Conservation (phyloP, 1,284 basidiomycete species). For the Boletus mariae region DNA sequence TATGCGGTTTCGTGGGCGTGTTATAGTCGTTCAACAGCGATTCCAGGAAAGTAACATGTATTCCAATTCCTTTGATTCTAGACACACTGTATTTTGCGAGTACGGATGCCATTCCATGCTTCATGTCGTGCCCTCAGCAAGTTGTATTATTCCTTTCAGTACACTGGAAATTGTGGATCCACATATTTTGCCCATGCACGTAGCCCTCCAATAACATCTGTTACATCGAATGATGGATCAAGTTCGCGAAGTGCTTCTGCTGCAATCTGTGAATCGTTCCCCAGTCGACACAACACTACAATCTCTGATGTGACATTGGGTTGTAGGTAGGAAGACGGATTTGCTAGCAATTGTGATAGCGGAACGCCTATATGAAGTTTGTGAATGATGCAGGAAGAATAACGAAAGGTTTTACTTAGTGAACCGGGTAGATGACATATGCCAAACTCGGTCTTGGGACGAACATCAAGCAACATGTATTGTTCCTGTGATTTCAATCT, state of each 20-base stretch:
- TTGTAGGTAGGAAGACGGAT: conserved; percentile 46
- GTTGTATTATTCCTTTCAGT: conserved; percentile 43
- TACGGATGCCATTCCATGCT: conserved; percentile 2
- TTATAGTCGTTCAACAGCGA: conserved; percentile 6
- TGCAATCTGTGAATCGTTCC: conserved; percentile 92
- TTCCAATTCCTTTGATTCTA: not conserved
- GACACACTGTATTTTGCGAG: conserved; percentile 1
- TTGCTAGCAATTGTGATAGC: conserved; percentile 54
- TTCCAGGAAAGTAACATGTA: conserved; percentile 23
- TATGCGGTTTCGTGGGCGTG: not conserved
- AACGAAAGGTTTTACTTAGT: conserved; percentile 51
- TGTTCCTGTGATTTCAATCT: conserved; percentile 42
- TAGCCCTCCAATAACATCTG: conserved; percentile 78
- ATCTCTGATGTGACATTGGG: conserved; percentile 27
- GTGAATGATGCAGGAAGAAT: not conserved
- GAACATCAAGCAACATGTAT: conserved; percentile 75
- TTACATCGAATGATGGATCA: conserved; percentile 38
- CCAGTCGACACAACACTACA: conserved; percentile 79
- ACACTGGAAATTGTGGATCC: conserved; percentile 74
- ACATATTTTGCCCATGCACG: conserved; percentile 72
- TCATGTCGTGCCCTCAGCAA: not conserved
- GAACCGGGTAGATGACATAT: conserved; percentile 82
- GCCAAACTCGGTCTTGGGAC: conserved; percentile 78
- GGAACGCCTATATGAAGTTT: conserved; percentile 56
- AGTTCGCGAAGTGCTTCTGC: conserved; percentile 57